These are phyloP conservation scores for Fusarium sp. DNA, from an alignment of 2,329 filamentous ascomycete species.

Conservation along the genomic window DNA sequence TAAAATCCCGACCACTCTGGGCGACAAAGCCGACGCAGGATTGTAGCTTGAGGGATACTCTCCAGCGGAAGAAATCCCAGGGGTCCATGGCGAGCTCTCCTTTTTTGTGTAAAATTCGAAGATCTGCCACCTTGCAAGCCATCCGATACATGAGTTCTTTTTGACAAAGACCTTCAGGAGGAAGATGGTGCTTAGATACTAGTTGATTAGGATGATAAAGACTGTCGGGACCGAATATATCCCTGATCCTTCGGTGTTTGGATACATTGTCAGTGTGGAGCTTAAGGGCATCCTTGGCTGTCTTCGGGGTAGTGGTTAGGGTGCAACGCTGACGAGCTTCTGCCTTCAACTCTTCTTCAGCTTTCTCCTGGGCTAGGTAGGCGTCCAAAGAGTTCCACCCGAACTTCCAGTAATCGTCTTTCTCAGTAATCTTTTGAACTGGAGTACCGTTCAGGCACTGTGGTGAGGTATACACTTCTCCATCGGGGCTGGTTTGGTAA, in stretches of 20 bases:
- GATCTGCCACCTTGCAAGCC: conserved; percentile 51
- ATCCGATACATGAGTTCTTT: conserved; percentile 54
- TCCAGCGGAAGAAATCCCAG: conserved; percentile 56
- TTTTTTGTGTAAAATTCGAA: conserved; percentile 44
- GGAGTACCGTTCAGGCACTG: conserved; percentile 46
- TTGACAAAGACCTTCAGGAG: conserved; percentile 50
- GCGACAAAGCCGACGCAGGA: neutral
- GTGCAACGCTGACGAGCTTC: neutral
- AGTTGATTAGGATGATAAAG: conserved; percentile 56
- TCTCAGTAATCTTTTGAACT: conserved; percentile 48
- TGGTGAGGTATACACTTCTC: conserved; percentile 44
- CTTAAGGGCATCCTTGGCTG: conserved; percentile 38
- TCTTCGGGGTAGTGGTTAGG: neutral
- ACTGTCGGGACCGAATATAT: conserved; percentile 50
- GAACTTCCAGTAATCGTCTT: conserved; percentile 49
- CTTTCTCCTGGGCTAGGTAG: conserved; percentile 46
- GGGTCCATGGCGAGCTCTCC: conserved; percentile 53
- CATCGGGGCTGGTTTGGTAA: conserved; percentile 41
- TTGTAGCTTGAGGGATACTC: conserved; percentile 41
- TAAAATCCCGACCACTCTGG: conserved; percentile 12
- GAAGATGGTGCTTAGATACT: conserved; percentile 51
- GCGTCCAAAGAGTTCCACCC: conserved; percentile 50
- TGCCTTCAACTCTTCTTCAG: conserved; percentile 41
- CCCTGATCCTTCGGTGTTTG: conserved; percentile 52
- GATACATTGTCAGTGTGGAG: conserved; percentile 50